Percentiles rank a stretch among this genome's conserved stretches.
phyloP scores from a whole-genome alignment of 768 basidiomycete genomes.

The Pisolithus sp. region DNA sequence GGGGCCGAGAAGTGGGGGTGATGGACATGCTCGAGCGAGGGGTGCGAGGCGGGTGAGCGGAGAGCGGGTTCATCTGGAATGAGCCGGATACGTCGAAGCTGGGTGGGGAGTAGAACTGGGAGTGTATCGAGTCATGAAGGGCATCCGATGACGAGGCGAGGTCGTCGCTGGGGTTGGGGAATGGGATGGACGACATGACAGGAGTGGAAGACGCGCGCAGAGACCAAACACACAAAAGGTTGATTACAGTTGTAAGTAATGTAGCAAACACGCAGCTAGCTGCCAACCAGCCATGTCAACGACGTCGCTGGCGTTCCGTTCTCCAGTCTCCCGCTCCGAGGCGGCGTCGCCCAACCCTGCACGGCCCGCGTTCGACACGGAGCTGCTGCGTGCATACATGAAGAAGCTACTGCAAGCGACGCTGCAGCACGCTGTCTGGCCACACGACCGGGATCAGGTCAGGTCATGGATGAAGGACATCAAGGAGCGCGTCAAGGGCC shows the following conservation, averaged over 20 bases:
- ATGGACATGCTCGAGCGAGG: conserved; percentile 38
- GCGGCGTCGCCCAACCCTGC: conserved; percentile 43
- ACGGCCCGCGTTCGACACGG: conserved; percentile 60
- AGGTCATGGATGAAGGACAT: conserved; percentile 80
- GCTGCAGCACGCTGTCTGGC: conserved; percentile 58
- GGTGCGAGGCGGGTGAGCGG: conserved; percentile 72
- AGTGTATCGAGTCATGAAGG: conserved; percentile 33
- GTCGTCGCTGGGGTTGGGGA: conserved; percentile 40
- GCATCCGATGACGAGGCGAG: conserved; percentile 32
- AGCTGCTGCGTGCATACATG: conserved; percentile 70
- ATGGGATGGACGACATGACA: conserved; percentile 62
- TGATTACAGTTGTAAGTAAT: background rate
- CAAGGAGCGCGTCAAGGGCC: conserved; percentile 75
- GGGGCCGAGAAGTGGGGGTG: conserved; percentile 1
- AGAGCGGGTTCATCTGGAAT: conserved; percentile 80
- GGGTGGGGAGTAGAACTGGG: conserved; percentile 46
- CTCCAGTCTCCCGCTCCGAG: conserved; percentile 54
- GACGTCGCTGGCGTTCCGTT: conserved; percentile 43
- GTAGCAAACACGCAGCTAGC: background rate
- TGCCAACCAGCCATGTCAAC: conserved; percentile 12
- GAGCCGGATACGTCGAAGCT: conserved; percentile 53
- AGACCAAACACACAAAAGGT: background rate
- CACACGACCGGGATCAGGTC: conserved; percentile 62
- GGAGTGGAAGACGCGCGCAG: background rate
- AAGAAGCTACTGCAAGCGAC: conserved; percentile 73